Percentiles rank a stretch among this genome's conserved stretches.
These are phyloP conservation scores for Pythium aristosporum DNA, from an alignment of 352 stramenopile genomes.

Conservation along the genomic window DNA sequence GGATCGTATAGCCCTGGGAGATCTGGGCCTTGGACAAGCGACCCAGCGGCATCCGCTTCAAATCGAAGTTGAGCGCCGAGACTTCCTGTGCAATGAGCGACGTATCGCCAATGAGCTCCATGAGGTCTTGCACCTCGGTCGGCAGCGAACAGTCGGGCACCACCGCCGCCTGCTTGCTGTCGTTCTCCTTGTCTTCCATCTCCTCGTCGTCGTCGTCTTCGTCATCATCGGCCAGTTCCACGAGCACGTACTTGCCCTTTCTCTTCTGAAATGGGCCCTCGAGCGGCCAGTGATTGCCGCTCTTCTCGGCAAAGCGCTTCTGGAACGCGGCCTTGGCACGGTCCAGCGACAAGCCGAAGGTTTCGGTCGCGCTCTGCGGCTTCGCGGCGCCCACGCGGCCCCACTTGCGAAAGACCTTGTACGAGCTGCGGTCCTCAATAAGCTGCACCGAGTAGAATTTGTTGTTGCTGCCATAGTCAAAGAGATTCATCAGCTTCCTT, in stretches of 20 bases:
- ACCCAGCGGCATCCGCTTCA: conserved; percentile 35
- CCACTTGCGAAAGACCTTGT: conserved; percentile 68
- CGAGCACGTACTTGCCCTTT: conserved; percentile 63
- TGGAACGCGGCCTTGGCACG: conserved; percentile 48
- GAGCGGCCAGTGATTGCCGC: conserved; percentile 62
- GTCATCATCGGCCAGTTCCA: conserved; percentile 33
- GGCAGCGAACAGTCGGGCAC: conserved; percentile 12
- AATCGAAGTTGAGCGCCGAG: conserved; percentile 33
- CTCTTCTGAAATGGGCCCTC: conserved; percentile 39
- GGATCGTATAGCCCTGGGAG: conserved; percentile 54
- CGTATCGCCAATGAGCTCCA: conserved; percentile 32
- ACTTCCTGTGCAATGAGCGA: conserved; percentile 33
- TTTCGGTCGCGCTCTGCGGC: conserved; percentile 22
- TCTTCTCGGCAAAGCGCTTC: conserved; percentile 64
- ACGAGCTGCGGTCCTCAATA: conserved; percentile 41
- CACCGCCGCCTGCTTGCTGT: not conserved
- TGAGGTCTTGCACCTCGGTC: conserved; percentile 22
- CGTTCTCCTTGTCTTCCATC: conserved; percentile 10
- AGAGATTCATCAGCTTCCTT: not conserved
- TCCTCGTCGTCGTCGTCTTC: conserved; percentile 12
- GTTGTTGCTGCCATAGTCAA: conserved; percentile 58
- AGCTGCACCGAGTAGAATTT: conserved; percentile 79
- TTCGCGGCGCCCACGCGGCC: conserved; percentile 60
- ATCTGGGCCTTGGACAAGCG: conserved; percentile 61
- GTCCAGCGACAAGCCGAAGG: conserved; percentile 33